phyloP scores from a whole-genome alignment of 805 yeast species.

The Schwanniomyces vanrijiae region DNA sequence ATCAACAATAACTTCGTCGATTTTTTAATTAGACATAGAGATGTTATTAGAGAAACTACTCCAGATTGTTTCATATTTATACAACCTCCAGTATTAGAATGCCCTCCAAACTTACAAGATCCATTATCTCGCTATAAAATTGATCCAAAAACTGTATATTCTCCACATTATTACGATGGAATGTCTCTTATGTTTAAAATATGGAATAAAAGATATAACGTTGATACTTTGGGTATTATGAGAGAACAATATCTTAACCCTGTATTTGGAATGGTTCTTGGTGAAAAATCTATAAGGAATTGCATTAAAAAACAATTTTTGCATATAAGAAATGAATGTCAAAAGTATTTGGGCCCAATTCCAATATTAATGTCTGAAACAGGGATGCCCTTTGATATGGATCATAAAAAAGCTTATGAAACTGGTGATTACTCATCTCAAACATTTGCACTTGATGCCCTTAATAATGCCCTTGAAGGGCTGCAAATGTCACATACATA shows the following conservation, averaged over 20 bases:
- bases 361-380: constrained; percentile 88
- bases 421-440: constrained; percentile 73
- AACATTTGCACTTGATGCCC: constrained; percentile 79
- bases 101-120: constrained; percentile 66
- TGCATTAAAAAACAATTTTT: constrained; percentile 67
- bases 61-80: constrained; percentile 57
- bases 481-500: constrained; percentile 69
- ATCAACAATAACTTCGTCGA: constrained; percentile 64
- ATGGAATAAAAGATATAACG: constrained; percentile 83
- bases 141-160: constrained; percentile 65
- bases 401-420: constrained; percentile 66
- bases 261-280: constrained; percentile 71
- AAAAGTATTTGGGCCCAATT: constrained; percentile 59
- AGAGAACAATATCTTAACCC: constrained; percentile 77
- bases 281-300: constrained; percentile 74
- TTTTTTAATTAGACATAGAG: constrained; percentile 54
- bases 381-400: constrained; percentile 98
- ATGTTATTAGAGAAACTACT: constrained; percentile 43
- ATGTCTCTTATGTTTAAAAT: constrained; percentile 87
- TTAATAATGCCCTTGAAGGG: constrained; percentile 76
- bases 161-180: constrained; percentile 95
- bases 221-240: constrained; percentile 86
- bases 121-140: constrained; percentile 44
- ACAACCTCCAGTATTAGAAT: constrained; percentile 79
- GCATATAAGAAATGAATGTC: constrained; percentile 67